Conservation (phyloP, 2,329 filamentous ascomycete genomes). For the Paramyrothecium sp. region DNA sequence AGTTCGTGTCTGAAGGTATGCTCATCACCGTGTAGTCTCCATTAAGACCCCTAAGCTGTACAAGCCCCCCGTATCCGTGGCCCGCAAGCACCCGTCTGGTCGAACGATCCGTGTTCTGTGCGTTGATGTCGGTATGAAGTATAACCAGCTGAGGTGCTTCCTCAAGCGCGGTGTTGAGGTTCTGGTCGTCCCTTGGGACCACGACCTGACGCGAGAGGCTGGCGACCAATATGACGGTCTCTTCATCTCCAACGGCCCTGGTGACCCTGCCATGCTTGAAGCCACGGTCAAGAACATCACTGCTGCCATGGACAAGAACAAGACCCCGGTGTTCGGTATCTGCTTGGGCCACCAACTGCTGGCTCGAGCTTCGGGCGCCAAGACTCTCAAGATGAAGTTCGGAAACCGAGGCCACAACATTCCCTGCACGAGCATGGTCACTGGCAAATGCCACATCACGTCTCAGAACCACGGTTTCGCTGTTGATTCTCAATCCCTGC, state of each 20-base stretch:
- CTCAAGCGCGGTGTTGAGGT: slow-evolving; percentile 90
- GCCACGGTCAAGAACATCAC: slow-evolving; percentile 78
- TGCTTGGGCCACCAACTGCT: slow-evolving; percentile 94
- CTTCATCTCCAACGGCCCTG: slow-evolving; percentile 96
- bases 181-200: slow-evolving; percentile 92
- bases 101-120: slow-evolving; percentile 84
- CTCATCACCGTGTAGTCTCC: slow-evolving; percentile 68
- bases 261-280: slow-evolving; percentile 85
- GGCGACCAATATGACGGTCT: slow-evolving; percentile 90
- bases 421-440: slow-evolving; percentile 92
- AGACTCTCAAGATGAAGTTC: slow-evolving; percentile 96
- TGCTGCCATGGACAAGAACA: slow-evolving; percentile 72
- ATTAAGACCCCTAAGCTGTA: slow-evolving; percentile 84
- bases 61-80: slow-evolving; percentile 67
- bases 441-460: slow-evolving; percentile 96
- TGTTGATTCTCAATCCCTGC: slow-evolving; percentile 76
- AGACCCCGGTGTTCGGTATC: slow-evolving; percentile 91
- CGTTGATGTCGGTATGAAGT: slow-evolving; percentile 97
- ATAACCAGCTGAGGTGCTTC: slow-evolving; percentile 94
- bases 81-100: slow-evolving; percentile 84
- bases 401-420: slow-evolving; percentile 99
- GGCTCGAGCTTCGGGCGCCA: slow-evolving; percentile 81
- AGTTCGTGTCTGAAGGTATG: slow-evolving; percentile 20
- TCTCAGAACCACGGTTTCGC: slow-evolving; percentile 98
- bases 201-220: slow-evolving; percentile 76